Base-by-base conservation (phyloP, 2,329 filamentous ascomycete species). In the Rhynchosporium graminicola region DNA sequence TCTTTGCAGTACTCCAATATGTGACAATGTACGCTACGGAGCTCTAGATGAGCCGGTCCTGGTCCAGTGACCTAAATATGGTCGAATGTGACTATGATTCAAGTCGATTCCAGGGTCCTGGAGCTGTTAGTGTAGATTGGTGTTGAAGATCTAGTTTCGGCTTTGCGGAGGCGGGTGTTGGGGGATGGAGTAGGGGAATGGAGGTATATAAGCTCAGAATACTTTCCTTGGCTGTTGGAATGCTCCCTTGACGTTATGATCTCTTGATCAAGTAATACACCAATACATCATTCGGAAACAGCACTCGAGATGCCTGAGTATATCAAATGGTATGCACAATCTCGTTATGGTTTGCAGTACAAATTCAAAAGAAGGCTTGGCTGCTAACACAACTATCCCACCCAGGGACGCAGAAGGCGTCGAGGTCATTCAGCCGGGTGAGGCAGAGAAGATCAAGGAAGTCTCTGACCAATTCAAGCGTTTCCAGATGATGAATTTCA, bases 401-500 rank as follows among this genome's bases (percentile, higher is more conserved):
- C 8, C 56, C n/a, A 66, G 64, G 65, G 60, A 66, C 43, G 60
- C 62, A 9, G 38, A 28, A 28, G 65, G 65, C 3, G 65, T 64
- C 8, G 65, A 66, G 47, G 62, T 63, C 31, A 60, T 66, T 33
- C 65, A 66, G 51, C 62, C 65, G 0, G 65, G 65, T 4, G 65
- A 66, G 58, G 29, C 52, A 31, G 65, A 64, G 58, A 64, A 66
- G 58, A 66, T 63, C 29, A 36, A 63, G 38, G 62, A 63, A 20
- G 64, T 66, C 1, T 64, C 64, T 8, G 64, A 64, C 7, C 62
- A 64, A 42, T 66, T 66, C 60, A 66, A 66, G 47, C 62, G 62
- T 15, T 66, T 66, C 42, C 62, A 66, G 52, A 64, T 66, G 62
- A 66, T 63, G 60, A 66, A 66, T 33, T 66, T 66, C 55, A 66